These are phyloP conservation scores for Nicotiana otophora DNA, from an alignment of 257 asterid genomes.

Conservation along the genomic window DNA sequence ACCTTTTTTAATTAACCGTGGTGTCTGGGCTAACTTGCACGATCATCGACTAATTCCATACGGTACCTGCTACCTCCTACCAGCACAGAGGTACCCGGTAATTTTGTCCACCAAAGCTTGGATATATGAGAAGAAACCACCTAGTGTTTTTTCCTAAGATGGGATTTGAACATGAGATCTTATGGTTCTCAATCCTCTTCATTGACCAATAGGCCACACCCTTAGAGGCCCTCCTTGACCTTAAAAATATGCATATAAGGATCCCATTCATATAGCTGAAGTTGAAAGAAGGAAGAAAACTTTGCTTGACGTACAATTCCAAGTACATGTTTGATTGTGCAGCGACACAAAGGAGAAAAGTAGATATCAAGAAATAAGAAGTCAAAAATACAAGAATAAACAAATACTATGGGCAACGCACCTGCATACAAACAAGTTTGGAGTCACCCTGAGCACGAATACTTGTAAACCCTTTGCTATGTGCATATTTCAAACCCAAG, in stretches of 20 bases:
- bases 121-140: too few relatives aligned
- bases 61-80: too few relatives aligned
- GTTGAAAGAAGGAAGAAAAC: neutral
- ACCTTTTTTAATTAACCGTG: neutral
- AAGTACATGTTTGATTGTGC: neutral
- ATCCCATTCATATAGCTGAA: neutral
- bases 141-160: too few relatives aligned
- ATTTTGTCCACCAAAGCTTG: too few relatives aligned
- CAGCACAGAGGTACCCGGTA: too few relatives aligned
- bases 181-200: too few relatives aligned
- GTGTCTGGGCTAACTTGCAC: too few relatives aligned
- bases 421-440: conserved; percentile 25
- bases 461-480: conserved; percentile 19
- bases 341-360: neutral
- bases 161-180: too few relatives aligned
- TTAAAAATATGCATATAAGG: neutral
- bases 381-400: neutral
- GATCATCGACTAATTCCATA: too few relatives aligned
- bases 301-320: neutral
- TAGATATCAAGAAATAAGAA: neutral
- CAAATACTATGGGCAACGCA: neutral
- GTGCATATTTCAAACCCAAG: conserved; percentile 24
- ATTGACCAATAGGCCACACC: too few relatives aligned
- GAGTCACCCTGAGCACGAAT: conserved; percentile 25
- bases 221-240: neutral